Evolutionary conservation across 257 asterid species (phyloP), one percentile per base, ranked within the genome.

Genomic region (Penstemon eatonii): DNA sequence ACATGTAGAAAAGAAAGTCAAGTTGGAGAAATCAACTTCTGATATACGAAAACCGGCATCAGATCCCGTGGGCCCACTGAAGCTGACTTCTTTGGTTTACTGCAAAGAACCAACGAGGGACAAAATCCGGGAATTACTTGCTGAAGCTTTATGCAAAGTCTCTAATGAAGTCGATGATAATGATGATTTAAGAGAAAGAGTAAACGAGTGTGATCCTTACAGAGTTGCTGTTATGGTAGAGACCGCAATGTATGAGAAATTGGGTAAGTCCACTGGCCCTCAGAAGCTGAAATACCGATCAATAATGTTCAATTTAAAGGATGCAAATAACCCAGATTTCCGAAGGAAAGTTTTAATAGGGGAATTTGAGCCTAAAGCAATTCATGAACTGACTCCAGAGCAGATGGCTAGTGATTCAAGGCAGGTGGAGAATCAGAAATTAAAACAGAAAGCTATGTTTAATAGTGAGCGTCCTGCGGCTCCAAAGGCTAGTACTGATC

Each of bases 371-470:
- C 92, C 96, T 0, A 69, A 63, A 3, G 56, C 53, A 8, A 45
- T 93, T 61, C 75, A 77, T 0, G 82, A 86, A 1, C 72, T 93
- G 79, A 83, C 86, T 0, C 90, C 97, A 0, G 96, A 87, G 33
- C 85, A 94, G 40, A 94, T 91, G 99, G 99, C 99, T 6, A 90
- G 99, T 39, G 96, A 93, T 19, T 91, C 76, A 54, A 82, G 97
- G 58, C 83, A 89, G 75, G 37, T 39, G 51, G 75, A 90, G 86
- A 90, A 85, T 18, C 94, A 84, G 72, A 79, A 83, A 9, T 71
- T 93, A 5, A 93, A 88, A 76, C 91, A 88, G 80, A 93, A 90
- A 60, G 94, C 94, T 3, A 12, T 93, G 80, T 84, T 93, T 37
- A 87, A 93, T 38, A 88, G 97, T 10, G 84, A 88, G 57, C 84